These are phyloP conservation scores for Microstegium vimineum DNA, from an alignment of 176 grass and related monocot genomes.

Conservation along the genomic window DNA sequence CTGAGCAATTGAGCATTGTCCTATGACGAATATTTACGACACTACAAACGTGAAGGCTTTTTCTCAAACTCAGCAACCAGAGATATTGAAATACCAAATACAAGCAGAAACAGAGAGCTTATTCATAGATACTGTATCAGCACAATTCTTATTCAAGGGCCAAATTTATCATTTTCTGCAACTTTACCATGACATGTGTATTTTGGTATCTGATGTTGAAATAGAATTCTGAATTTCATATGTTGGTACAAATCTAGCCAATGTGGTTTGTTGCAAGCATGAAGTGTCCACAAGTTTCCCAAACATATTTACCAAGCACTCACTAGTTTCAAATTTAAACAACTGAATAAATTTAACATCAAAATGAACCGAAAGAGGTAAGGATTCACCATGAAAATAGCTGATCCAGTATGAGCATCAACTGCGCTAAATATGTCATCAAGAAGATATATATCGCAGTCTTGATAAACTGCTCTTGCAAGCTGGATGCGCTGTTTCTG, in stretches of 20 bases:
- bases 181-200: neutral
- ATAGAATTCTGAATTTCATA: neutral
- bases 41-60: neutral
- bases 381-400: constrained; percentile 54
- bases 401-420: constrained; percentile 77
- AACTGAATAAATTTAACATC: neutral
- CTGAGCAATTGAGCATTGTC: neutral
- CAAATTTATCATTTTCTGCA: neutral
- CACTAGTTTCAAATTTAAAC: neutral
- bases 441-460: constrained; percentile 72
- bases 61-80: neutral
- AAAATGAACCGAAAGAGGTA: neutral
- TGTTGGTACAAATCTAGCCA: neutral
- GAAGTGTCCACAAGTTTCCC: neutral
- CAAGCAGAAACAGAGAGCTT: neutral
- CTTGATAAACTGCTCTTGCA: constrained; percentile 72
- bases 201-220: neutral
- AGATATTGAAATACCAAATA: neutral
- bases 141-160: neutral
- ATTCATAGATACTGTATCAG: neutral
- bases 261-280: neutral
- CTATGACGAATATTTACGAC: neutral
- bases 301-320: neutral
- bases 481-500: constrained; percentile 80
- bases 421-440: constrained; percentile 80